Conservation (phyloP, 1,139 yeast genomes). For the Blastobotrys proliferans region DNA sequence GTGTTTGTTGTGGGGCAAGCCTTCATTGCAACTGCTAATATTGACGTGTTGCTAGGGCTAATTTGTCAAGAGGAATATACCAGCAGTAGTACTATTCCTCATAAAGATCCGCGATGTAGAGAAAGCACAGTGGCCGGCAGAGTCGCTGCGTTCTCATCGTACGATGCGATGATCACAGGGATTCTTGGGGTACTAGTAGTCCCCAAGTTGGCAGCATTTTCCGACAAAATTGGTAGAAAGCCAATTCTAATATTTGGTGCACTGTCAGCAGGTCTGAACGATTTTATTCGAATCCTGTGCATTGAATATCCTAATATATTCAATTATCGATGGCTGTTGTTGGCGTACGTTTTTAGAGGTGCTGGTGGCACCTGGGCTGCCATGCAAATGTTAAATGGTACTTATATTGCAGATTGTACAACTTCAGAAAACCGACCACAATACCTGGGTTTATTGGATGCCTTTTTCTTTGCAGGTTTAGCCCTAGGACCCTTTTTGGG, state of each 20-base stretch:
- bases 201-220: slow-evolving; percentile 50
- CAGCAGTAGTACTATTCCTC: neutral
- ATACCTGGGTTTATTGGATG: slow-evolving; percentile 53
- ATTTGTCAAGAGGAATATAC: slow-evolving; percentile 11
- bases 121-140: slow-evolving; percentile 23
- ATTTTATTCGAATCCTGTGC: slow-evolving; percentile 25
- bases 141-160: slow-evolving; percentile 28
- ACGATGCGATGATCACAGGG: slow-evolving; percentile 23
- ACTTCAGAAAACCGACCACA: slow-evolving; percentile 52
- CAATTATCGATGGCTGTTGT: slow-evolving; percentile 37
- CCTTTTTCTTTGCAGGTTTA: slow-evolving; percentile 56
- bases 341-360: slow-evolving; percentile 43
- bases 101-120: slow-evolving; percentile 26
- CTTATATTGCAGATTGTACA: slow-evolving; percentile 64
- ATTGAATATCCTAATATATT: slow-evolving; percentile 30
- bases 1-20: slow-evolving; percentile 8
- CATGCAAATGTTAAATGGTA: slow-evolving; percentile 49
- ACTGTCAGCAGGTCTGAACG: slow-evolving; percentile 28
- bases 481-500: slow-evolving; percentile 64
- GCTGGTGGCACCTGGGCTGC: slow-evolving; percentile 55
- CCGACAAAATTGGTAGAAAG: slow-evolving; percentile 63
- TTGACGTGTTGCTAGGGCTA: slow-evolving; percentile 10
- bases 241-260: slow-evolving; percentile 40
- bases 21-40: slow-evolving; percentile 5
- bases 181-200: slow-evolving; percentile 24